A percentile compares a stretch with the other conserved stretches of the same genome.
Evolutionary conservation across 2,329 filamentous ascomycete species (phyloP).

Genomic region (Epicoccum nigrum): DNA sequence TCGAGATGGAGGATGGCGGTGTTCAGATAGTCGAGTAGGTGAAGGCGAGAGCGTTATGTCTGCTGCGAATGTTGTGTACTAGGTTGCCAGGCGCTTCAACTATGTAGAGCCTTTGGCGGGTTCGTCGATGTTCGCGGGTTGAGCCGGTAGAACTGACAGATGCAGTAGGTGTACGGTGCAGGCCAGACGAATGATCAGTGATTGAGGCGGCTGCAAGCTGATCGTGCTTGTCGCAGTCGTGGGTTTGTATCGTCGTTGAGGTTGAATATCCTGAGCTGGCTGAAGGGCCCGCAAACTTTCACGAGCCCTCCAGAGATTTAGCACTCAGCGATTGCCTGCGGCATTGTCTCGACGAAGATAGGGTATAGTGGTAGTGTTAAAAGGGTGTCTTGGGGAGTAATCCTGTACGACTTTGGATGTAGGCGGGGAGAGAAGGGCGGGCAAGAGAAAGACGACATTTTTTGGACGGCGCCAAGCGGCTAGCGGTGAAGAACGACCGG

Average conservation of each 20-base stretch:
- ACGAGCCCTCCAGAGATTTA: conserved; percentile 80
- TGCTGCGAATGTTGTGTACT: conserved; percentile 41
- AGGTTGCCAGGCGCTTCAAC: conserved; percentile 42
- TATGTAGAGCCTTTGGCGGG: conserved; percentile 42
- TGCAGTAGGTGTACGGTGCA: conserved; percentile 37
- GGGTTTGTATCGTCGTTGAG: conserved; percentile 50
- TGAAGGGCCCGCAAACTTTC: conserved; percentile 65
- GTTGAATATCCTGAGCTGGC: conserved; percentile 79
- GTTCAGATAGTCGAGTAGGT: conserved; percentile 14
- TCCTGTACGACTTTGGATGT: conserved; percentile 50
- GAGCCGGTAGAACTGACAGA: conserved; percentile 42
- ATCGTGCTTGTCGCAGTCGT: conserved; percentile 44
- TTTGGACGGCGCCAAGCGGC: conserved; percentile 29
- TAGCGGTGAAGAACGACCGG: conserved; percentile 24
- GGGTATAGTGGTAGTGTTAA: conserved; percentile 32
- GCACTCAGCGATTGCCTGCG: conserved; percentile 65
- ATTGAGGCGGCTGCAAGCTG: conserved; percentile 40
- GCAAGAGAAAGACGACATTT: conserved; percentile 34
- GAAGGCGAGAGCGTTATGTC: conserved; percentile 30
- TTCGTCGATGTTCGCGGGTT: conserved; percentile 44
- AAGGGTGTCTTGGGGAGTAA: conserved; percentile 30
- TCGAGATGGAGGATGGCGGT: conserved; percentile 1
- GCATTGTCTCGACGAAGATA: conserved; percentile 56
- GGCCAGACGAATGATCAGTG: conserved; percentile 42
- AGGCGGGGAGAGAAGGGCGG: conserved; percentile 40